phyloP scores from a whole-genome alignment of 257 asterid genomes.

The Solanum piurae region DNA sequence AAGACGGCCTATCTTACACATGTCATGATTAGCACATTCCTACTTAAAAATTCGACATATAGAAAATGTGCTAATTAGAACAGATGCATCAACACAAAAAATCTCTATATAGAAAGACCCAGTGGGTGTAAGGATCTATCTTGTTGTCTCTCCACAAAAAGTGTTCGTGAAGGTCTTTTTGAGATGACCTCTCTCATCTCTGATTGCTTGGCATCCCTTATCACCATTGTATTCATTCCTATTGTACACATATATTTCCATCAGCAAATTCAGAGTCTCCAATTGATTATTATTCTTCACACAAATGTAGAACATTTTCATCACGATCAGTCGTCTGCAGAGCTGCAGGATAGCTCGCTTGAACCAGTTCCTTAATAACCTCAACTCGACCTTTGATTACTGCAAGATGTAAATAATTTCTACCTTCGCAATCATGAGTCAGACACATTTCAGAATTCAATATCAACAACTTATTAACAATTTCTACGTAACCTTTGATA shows the following conservation, averaged over 20 bases:
- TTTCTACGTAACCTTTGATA: slow-evolving; percentile 10
- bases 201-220: no score
- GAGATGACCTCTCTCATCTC: no score
- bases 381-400: slow-evolving; percentile 19
- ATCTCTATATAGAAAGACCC: no score
- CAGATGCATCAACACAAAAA: background rate
- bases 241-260: background rate
- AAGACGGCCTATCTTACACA: background rate
- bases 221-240: no score
- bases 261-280: slow-evolving; percentile 12
- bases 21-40: background rate
- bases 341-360: slow-evolving; percentile 6
- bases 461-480: background rate
- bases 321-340: background rate
- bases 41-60: background rate
- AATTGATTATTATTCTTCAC: slow-evolving; percentile 18
- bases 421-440: slow-evolving; percentile 12
- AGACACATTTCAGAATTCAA: slow-evolving; percentile 8
- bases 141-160: no score
- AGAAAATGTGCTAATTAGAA: no score
- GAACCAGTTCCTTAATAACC: slow-evolving; percentile 14
- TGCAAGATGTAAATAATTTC: slow-evolving; percentile 30
- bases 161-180: no score
- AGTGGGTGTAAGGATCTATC: no score
- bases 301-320: slow-evolving; percentile 34